Conservation (phyloP, 2,329 filamentous ascomycete species). For the Aureobasidium sp. region DNA sequence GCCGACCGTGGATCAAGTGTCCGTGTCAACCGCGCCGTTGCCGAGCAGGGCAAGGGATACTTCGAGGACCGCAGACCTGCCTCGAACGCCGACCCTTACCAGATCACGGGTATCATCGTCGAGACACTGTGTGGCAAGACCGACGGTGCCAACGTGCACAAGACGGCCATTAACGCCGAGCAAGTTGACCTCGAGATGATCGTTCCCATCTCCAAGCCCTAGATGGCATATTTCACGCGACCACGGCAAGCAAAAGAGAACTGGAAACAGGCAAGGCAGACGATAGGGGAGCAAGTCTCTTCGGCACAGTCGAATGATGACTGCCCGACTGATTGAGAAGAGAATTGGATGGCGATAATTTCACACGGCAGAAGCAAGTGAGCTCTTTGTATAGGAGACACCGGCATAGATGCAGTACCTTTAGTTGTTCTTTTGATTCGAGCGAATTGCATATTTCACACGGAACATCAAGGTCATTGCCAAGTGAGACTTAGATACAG, state of each 20-base stretch:
- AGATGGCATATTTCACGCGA: conserved; percentile 13
- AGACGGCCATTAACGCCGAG: conserved; percentile 29
- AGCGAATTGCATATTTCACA: conserved; percentile 1
- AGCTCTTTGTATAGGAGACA: background rate
- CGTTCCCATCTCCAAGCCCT: conserved; percentile 24
- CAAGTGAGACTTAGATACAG: background rate
- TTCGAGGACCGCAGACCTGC: conserved; percentile 65
- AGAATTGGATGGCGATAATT: background rate
- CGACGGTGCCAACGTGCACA: conserved; percentile 39
- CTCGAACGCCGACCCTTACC: conserved; percentile 81
- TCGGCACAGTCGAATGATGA: background rate
- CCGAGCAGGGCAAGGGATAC: conserved; percentile 86
- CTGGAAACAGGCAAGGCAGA: background rate
- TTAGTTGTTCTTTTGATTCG: background rate
- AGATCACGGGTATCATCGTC: conserved; percentile 72
- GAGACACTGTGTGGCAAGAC: conserved; percentile 53
- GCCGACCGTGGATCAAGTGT: conserved; percentile 94
- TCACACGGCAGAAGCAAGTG: background rate
- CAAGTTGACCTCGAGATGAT: conserved; percentile 28
- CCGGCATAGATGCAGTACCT: background rate
- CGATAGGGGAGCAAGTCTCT: background rate
- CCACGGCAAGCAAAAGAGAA: background rate
- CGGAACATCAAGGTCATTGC: conserved; percentile 4
- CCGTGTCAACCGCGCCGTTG: conserved; percentile 79
- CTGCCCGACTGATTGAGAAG: background rate